Base-by-base conservation (phyloP, 495 filamentous ascomycete genomes). In the Hypoxylon trugodes region DNA sequence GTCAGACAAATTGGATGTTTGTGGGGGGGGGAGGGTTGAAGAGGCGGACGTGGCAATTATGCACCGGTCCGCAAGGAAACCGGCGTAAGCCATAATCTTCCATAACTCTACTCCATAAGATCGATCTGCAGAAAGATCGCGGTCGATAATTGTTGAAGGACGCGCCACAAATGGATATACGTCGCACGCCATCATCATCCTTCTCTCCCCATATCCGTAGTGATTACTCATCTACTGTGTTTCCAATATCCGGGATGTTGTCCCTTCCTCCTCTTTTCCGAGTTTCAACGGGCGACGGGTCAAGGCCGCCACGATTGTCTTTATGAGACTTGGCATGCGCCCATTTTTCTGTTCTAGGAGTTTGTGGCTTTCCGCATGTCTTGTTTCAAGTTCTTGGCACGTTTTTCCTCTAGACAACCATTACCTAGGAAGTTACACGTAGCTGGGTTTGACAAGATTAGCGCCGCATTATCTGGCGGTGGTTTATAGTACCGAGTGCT, bases 81-180 rank as follows among this genome's bases (percentile, higher is more conserved):
- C 52, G 41, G 46, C 41, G 41, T 59, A 57, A 59, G 18, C 43
- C 35, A 4, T 18, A 26, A 26, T 32, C 15, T 18, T 41, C 30
- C 21, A 26, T 28, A 36, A 21, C 28, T 22, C 18, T 35, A 26
- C 38, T 36, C n/a, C 12, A 21, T 30, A 16, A 36, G 52, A 59
- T 42, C 26, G 41, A 62, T 62, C 52, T 12, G 46, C 36, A 42
- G 42, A 32, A 41, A n/a, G 52, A 53, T 53, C 21, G n/a, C 38
- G 56, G 42, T 45, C 9, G 41, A 43, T 41, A 45, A 49, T 61
- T 67, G 64, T 57, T 59, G 58, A 61, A 58, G 50, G 26, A 24
- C 36, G 53, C 41, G 6, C 16, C 18, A 10, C 22, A 28, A 8
- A 21, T 15, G 18, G 13, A 43, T 26, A 33, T 54, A 53, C 13